Conservation (phyloP, 2,329 filamentous ascomycete genomes). For the Fusarium sarcochroum region DNA sequence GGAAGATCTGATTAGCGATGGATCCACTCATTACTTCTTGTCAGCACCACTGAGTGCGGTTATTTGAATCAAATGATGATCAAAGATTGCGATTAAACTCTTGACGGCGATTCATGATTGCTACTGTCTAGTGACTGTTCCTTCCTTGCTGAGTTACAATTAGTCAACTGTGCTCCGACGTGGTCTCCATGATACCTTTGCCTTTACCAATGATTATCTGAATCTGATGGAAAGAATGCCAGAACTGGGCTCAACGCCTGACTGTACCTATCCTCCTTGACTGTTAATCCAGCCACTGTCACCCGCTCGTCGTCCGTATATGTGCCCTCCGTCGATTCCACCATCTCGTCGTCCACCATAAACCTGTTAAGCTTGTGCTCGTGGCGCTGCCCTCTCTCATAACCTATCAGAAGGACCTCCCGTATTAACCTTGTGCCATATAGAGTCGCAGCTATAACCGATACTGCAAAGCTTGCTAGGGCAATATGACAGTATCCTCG, state of each 20-base stretch:
- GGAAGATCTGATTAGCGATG: constrained; percentile 29
- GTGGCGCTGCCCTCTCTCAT: constrained; percentile 21
- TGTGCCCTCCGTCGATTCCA: constrained; percentile 9
- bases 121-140: constrained; percentile 4
- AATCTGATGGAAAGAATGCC: constrained; percentile 50
- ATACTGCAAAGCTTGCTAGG: constrained; percentile 41
- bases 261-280: constrained; percentile 6
- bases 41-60: constrained; percentile 7
- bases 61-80: constrained; percentile 19
- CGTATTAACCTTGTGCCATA: constrained; percentile 37
- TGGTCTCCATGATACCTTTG: no score
- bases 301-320: constrained; percentile 23
- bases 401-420: constrained; percentile 22
- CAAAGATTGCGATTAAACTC: constrained; percentile 19
- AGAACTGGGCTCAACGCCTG: constrained; percentile 51
- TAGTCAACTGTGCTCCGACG: background rate
- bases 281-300: background rate
- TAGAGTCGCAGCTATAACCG: constrained; percentile 35
- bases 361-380: background rate
- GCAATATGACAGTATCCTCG: constrained; percentile 40
- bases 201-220: constrained; percentile 7
- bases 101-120: background rate
- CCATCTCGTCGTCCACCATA: background rate
- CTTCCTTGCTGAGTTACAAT: background rate
- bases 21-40: constrained; percentile 44